These are phyloP conservation scores for Pisolithus orientalis DNA, from an alignment of 768 basidiomycete species.

Conservation along the genomic window DNA sequence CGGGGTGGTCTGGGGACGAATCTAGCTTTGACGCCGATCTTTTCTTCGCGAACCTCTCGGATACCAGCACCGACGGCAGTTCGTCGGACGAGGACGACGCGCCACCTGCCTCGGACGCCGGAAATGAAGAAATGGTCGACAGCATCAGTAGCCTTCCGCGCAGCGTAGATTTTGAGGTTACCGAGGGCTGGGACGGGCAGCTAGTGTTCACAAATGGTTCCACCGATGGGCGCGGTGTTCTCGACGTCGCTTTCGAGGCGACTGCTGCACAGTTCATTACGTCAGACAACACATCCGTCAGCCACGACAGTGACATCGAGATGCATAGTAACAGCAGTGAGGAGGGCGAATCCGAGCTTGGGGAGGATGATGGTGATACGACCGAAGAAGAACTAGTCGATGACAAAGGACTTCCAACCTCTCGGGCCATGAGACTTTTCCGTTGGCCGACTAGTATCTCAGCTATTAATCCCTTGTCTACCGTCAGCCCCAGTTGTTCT, in stretches of 20 bases:
- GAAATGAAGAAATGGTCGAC: constrained; percentile 15
- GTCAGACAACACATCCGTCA: constrained; percentile 42
- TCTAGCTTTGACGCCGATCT: constrained; percentile 77
- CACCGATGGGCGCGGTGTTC: constrained; percentile 40
- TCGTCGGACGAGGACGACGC: constrained; percentile 40
- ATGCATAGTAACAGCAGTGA: constrained; percentile 38
- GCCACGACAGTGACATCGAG: constrained; percentile 47
- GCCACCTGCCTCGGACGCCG: constrained; percentile 30
- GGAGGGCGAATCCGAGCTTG: constrained; percentile 43
- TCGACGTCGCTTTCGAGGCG: constrained; percentile 70
- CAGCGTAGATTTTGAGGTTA: constrained; percentile 48
- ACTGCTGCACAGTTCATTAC: constrained; percentile 45
- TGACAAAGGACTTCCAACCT: constrained; percentile 63
- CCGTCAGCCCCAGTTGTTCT: constrained; percentile 52
- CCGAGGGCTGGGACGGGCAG: constrained; percentile 71
- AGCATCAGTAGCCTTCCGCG: constrained; percentile 34
- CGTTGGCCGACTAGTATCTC: constrained; percentile 55
- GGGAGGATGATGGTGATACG: constrained; percentile 62
- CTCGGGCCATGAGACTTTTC: constrained; percentile 70
- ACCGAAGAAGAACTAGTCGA: constrained; percentile 85
- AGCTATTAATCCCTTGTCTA: constrained; percentile 71
- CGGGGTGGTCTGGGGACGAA: constrained; percentile 76
- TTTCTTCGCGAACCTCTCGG: constrained; percentile 76
- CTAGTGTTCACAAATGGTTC: constrained; percentile 65
- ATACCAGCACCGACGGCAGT: constrained; percentile 35